Evolutionary conservation across 140 eudicot species (phyloP).

Genomic region (Anethum foeniculum): DNA sequence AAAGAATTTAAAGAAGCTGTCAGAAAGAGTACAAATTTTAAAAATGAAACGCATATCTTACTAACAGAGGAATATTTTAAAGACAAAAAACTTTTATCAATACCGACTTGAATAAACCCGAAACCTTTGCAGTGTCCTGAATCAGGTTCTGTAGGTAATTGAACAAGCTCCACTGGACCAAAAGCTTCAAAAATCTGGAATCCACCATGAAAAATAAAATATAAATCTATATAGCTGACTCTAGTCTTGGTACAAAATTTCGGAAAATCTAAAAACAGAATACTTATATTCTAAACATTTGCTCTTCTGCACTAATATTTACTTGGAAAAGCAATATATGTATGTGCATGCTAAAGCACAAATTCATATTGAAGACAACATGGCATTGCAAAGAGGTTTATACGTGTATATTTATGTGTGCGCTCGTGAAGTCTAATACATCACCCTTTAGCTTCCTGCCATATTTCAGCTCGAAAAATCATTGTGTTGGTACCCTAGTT

Average conservation of each 20-base stretch:
- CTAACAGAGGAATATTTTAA: not conserved
- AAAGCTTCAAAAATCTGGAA: slow-evolving; percentile 82
- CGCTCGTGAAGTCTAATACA: not conserved
- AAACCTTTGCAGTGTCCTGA: slow-evolving; percentile 90
- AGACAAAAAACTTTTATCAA: not conserved
- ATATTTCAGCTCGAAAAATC: not conserved
- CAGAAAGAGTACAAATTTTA: not conserved
- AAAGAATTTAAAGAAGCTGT: not conserved
- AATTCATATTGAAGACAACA: not conserved
- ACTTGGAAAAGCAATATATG: not conserved
- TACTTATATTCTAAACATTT: not conserved
- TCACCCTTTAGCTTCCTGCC: not conserved
- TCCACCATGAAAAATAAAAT: not conserved
- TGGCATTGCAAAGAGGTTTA: not conserved
- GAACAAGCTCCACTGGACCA: slow-evolving; percentile 93
- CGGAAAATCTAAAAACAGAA: not conserved
- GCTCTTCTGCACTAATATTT: not conserved
- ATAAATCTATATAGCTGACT: not conserved
- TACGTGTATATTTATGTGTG: not conserved
- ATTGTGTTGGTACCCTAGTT: not conserved
- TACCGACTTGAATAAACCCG: slow-evolving; percentile 78
- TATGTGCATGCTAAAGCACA: too few relatives aligned
- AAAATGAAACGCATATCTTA: not conserved
- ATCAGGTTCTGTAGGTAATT: slow-evolving; percentile 80
- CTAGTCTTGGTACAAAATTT: not conserved